Evolutionary conservation across 2,329 filamentous ascomycete species (phyloP), one percentile per base, ranked within the genome.

Genomic region (Shiraia sp.): DNA sequence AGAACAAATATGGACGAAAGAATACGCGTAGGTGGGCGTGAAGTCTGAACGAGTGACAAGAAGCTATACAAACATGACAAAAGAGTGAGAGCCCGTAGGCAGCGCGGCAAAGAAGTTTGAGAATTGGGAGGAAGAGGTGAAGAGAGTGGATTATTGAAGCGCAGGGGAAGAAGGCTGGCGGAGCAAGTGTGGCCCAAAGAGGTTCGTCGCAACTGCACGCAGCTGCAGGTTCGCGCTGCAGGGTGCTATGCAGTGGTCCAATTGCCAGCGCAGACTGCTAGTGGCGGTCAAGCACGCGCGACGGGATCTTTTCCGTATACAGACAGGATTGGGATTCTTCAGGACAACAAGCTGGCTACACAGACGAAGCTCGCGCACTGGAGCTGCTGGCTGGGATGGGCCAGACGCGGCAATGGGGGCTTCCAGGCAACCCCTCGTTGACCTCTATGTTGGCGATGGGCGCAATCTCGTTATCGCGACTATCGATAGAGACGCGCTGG

Each of bases 21-120:
- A 52, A 39, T 48, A 50, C 39, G 48, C 50, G 46, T 32, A 40
- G 51, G 45, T 54, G 61, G 39, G 46, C 43, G 40, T 36, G 40
- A n/a, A 32, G 19, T 22, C 19, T 48, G 49, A 57, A 67, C 51
- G 63, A 68, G 63, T 51, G 59, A 65, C 59, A 42, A 58, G 53
- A 65, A 64, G 42, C 54, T 63, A 65, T 52, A 63, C 50, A 62
- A 51, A 65, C 56, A 68, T 55, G 58, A 51, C 59, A 55, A 29
- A 65, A 54, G 65, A 68, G 58, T 50, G 61, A 55, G 54, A 52
- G 61, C 60, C 51, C 59, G 58, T 51, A 59, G 63, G 63, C 65
- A 67, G 65, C 61, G 63, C 65, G 66, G 65, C 61, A 65, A 61
- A 54, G 40, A 50, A 50, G 53, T 52, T 55, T 55, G 49, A 53